These are phyloP conservation scores for Alternaria sp. DNA, from an alignment of 2,329 filamentous ascomycete species.

Conservation along the genomic window DNA sequence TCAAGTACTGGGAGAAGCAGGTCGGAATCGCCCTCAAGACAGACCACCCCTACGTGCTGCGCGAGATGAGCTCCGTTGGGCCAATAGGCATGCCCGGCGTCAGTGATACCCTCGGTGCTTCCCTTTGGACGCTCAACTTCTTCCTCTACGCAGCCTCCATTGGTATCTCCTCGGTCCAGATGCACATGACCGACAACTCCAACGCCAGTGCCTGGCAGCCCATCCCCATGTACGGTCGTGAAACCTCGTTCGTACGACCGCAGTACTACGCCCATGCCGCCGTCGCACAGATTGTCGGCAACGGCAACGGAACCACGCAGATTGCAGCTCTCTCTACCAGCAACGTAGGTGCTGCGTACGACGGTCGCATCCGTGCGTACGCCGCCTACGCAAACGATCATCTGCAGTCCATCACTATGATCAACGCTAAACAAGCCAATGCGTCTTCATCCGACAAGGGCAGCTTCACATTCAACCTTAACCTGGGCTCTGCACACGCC, in stretches of 20 bases:
- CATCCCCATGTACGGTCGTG: constrained; percentile 47
- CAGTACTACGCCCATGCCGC: constrained; percentile 61
- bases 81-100: constrained; percentile 56
- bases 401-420: constrained; percentile 53
- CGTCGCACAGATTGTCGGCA: constrained; percentile 58
- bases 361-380: constrained; percentile 53
- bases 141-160: constrained; percentile 58
- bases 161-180: constrained; percentile 56
- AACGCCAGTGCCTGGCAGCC: constrained; percentile 60
- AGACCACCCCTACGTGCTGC: constrained; percentile 56
- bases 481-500: constrained; percentile 48
- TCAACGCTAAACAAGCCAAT: constrained; percentile 56
- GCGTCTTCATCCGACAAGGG: constrained; percentile 46
- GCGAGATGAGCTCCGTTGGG: constrained; percentile 60
- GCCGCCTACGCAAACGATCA: constrained; percentile 53
- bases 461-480: constrained; percentile 51
- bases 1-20: constrained; percentile 55
- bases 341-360: constrained; percentile 46
- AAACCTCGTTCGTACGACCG: constrained; percentile 56
- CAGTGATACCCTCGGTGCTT: constrained; percentile 58
- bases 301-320: constrained; percentile 55
- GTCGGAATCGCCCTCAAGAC: constrained; percentile 52
- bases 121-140: constrained; percentile 61
- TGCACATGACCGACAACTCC: constrained; percentile 63
- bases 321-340: constrained; percentile 47